phyloP scores from a whole-genome alignment of 306 rosid genomes.

The Arachis stenosperma region DNA sequence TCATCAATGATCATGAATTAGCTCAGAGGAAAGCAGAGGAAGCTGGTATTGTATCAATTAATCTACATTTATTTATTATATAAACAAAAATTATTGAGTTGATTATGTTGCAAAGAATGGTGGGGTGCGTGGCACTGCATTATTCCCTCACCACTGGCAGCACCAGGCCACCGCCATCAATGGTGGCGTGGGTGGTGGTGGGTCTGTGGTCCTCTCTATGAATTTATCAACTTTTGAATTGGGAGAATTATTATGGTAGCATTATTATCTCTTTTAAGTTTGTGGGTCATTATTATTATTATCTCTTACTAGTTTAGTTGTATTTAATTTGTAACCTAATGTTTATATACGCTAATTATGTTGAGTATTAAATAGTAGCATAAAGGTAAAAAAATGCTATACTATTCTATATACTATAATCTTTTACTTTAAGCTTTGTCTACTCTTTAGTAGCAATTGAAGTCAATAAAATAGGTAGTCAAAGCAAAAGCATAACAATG shows the following conservation, averaged over 20 bases:
- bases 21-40: constrained; percentile 99
- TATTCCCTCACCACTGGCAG: background rate
- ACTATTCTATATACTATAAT: background rate
- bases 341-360: background rate
- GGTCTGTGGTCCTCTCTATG: constrained; percentile 2
- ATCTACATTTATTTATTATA: too few relatives aligned
- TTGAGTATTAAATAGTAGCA: background rate
- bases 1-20: constrained; percentile 81
- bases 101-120: too few relatives aligned
- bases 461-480: constrained; percentile 25
- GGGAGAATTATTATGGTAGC: too few relatives aligned
- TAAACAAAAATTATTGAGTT: too few relatives aligned
- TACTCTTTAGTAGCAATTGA: background rate
- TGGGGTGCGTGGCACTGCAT: background rate
- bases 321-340: background rate
- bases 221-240: too few relatives aligned
- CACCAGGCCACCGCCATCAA: background rate
- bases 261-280: background rate
- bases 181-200: constrained; percentile 28
- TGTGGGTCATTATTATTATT: background rate
- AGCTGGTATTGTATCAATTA: constrained; percentile 60
- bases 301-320: background rate
- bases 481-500: background rate
- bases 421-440: constrained; percentile 33
- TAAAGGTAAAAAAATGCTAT: background rate